Conservation (phyloP, 495 filamentous ascomycete genomes). For the Trichoderma virens region DNA sequence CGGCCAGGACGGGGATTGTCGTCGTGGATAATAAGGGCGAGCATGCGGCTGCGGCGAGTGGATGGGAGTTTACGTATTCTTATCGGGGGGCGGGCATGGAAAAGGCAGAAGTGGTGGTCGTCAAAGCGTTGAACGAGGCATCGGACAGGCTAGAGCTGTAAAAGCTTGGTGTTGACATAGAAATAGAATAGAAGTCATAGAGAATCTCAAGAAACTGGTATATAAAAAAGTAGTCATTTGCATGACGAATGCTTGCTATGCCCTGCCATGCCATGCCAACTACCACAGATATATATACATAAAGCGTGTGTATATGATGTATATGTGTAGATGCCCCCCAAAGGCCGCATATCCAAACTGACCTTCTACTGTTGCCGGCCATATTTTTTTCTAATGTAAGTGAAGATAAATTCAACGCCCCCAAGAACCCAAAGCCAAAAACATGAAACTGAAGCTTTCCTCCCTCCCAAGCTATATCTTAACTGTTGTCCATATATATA, state of each 20-base stretch:
- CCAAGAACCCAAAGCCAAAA: not conserved
- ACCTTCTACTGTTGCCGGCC: not conserved
- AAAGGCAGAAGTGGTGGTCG: slow-evolving; percentile 30
- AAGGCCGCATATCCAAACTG: not conserved
- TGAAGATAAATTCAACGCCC: not conserved
- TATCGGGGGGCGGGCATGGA: slow-evolving; percentile 36
- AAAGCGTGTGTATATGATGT: not conserved
- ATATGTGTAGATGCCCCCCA: not conserved
- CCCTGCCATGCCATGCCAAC: not conserved
- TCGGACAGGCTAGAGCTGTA: not conserved
- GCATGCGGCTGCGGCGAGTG: slow-evolving; percentile 38
- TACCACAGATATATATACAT: not conserved
- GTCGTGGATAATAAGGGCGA: slow-evolving; percentile 34
- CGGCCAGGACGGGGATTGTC: slow-evolving; percentile 35
- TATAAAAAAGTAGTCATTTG: not conserved
- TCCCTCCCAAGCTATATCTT: not conserved
- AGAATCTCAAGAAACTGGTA: not conserved
- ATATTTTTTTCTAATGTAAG: not conserved
- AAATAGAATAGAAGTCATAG: not conserved
- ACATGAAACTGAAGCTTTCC: not conserved
- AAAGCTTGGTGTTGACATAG: not conserved
- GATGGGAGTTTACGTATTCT: slow-evolving; percentile 38
- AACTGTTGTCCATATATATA: not conserved
- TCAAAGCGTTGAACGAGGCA: slow-evolving; percentile 21
- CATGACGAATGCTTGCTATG: not conserved